phyloP scores from a whole-genome alignment of 169 alveolate species.

The Plasmodium adleri region DNA sequence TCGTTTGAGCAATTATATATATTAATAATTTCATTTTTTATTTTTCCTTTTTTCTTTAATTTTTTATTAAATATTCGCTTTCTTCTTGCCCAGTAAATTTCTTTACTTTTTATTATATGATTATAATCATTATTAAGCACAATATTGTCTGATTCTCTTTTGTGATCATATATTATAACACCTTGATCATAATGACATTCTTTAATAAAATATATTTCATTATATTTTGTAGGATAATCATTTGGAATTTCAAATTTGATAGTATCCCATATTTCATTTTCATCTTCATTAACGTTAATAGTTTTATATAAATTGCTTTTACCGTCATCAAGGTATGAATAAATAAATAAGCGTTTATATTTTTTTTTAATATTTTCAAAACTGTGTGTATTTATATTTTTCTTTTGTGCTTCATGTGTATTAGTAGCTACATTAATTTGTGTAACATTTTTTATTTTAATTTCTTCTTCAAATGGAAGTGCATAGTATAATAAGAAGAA shows the following conservation, averaged over 20 bases:
- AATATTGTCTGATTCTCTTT: slow-evolving; percentile 14
- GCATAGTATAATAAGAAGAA: slow-evolving; percentile 28
- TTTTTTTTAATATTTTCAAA: slow-evolving; percentile 4
- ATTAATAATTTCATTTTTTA: slow-evolving; percentile 5
- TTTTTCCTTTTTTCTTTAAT: not conserved
- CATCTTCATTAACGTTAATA: slow-evolving; percentile 31
- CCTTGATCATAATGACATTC: slow-evolving; percentile 51
- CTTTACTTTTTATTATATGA: not conserved
- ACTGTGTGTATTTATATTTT: slow-evolving; percentile 5
- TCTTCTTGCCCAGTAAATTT: slow-evolving; percentile 1
- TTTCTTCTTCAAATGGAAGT: slow-evolving; percentile 29
- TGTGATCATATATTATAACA: slow-evolving; percentile 9
- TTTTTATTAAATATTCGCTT: not conserved
- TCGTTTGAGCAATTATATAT: slow-evolving; percentile 35
- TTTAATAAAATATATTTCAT: slow-evolving; percentile 63
- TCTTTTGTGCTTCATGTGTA: too few relatives aligned
- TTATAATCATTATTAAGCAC: not conserved
- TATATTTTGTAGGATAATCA: slow-evolving; percentile 20
- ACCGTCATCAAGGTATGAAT: slow-evolving; percentile 38
- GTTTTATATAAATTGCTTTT: slow-evolving; percentile 52
- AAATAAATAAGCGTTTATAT: slow-evolving; percentile 34
- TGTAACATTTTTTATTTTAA: not conserved
- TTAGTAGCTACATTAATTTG: too few relatives aligned
- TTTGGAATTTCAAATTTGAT: slow-evolving; percentile 41
- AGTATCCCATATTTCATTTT: slow-evolving; percentile 10